phyloP scores from a whole-genome alignment of 2,329 filamentous ascomycete species.

The Zasmidium cellare region DNA sequence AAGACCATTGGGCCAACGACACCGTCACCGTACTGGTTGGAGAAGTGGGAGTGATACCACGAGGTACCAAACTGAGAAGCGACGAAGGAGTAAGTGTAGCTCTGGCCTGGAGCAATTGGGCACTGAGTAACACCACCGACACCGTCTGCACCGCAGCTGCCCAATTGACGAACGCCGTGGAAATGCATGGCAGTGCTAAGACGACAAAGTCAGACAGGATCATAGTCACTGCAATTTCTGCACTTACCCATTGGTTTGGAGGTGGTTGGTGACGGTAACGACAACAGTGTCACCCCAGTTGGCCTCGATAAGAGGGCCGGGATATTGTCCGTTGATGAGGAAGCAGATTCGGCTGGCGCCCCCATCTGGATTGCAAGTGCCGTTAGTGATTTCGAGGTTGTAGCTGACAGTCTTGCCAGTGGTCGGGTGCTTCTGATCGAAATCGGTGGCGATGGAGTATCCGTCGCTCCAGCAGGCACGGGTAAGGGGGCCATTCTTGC shows the following conservation, averaged over 20 bases:
- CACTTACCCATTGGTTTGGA: slow-evolving; percentile 35
- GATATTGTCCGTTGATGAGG: slow-evolving; percentile 62
- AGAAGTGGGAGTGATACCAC: slow-evolving; percentile 60
- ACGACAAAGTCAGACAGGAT: too few species aligned
- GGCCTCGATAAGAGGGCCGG: slow-evolving; percentile 46
- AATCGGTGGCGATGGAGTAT: slow-evolving; percentile 47
- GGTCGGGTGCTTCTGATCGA: slow-evolving; percentile 43
- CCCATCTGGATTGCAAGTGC: slow-evolving; percentile 43
- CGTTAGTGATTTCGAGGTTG: slow-evolving; percentile 32
- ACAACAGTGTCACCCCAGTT: slow-evolving; percentile 32
- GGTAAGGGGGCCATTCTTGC: slow-evolving; percentile 41
- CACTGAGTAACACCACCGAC: slow-evolving; percentile 23
- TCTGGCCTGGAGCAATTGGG: slow-evolving; percentile 20
- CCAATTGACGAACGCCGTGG: slow-evolving; percentile 40
- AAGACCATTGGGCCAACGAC: slow-evolving; percentile 61
- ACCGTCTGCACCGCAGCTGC: slow-evolving; percentile 37
- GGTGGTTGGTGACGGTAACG: slow-evolving; percentile 38
- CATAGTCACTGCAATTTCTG: too few species aligned
- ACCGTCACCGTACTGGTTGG: slow-evolving; percentile 56
- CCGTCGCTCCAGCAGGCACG: slow-evolving; percentile 45
- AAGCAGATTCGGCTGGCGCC: slow-evolving; percentile 26
- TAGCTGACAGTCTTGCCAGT: slow-evolving; percentile 41
- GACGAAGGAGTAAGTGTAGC: slow-evolving; percentile 20
- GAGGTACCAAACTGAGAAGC: slow-evolving; percentile 48
- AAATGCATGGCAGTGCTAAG: slow-evolving; percentile 41